A percentile compares a stretch with the other conserved stretches of the same genome.
Evolutionary conservation across 768 basidiomycete genomes (phyloP).

Genomic region (Pleurotus tuber-regium): DNA sequence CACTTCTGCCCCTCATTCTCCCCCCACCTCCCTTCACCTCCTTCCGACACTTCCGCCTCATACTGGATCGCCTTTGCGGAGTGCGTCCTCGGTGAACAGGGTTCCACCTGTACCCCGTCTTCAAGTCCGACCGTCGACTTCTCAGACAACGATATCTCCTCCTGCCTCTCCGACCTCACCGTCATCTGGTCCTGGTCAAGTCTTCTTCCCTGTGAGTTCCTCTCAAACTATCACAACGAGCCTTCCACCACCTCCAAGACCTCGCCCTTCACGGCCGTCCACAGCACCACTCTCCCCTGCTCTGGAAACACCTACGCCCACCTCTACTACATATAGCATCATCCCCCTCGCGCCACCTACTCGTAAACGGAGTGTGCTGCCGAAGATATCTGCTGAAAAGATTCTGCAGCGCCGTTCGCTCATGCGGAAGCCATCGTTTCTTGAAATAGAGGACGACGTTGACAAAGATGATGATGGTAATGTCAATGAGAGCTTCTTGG

Average conservation of each 20-base stretch:
- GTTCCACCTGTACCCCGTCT: conserved; percentile 18
- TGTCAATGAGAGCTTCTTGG: conserved; percentile 43
- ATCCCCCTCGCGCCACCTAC: conserved; percentile 20
- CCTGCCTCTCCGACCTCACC: conserved; percentile 20
- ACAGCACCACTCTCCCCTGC: conserved; percentile 30
- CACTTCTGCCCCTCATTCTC: conserved; percentile 22
- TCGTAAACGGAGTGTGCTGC: conserved; percentile 25
- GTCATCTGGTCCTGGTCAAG: conserved; percentile 6
- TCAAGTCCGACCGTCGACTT: conserved; percentile 33
- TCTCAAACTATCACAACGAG: conserved; percentile 28
- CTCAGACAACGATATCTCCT: conserved; percentile 25
- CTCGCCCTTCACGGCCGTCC: conserved; percentile 24
- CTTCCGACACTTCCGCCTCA: conserved; percentile 13
- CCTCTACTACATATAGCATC: conserved; percentile 2
- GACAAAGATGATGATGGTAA: conserved; percentile 26
- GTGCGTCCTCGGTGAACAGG: conserved; percentile 16
- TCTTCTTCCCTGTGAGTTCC: conserved; percentile 19
- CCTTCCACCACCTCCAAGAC: conserved; percentile 58
- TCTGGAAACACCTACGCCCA: conserved; percentile 23
- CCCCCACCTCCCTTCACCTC: conserved; percentile 23
- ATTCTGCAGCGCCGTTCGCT: conserved; percentile 48
- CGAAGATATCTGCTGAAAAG: conserved; percentile 35
- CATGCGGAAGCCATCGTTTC: conserved; percentile 68
- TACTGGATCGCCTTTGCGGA: conserved; percentile 16
- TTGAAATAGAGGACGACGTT: conserved; percentile 60